These are phyloP conservation scores for Penicillium sp. DNA, from an alignment of 2,329 filamentous ascomycete species.

Conservation along the genomic window DNA sequence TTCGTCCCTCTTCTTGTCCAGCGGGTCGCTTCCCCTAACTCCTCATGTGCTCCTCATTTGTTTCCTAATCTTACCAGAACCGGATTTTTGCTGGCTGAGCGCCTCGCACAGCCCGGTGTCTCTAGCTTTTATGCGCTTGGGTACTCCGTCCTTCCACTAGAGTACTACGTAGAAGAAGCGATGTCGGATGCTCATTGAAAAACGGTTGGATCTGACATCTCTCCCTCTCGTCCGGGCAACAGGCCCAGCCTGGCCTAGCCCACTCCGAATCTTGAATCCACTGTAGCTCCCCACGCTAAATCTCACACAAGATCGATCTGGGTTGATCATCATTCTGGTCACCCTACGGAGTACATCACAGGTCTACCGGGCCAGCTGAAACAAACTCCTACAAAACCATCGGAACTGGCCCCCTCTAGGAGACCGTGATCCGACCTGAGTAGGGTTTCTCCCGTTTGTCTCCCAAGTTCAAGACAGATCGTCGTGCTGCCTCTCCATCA, in stretches of 20 bases:
- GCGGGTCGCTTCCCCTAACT: conserved; percentile 4
- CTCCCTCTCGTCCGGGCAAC: neutral
- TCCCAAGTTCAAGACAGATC: neutral
- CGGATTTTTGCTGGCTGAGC: conserved; percentile 1
- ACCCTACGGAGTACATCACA: neutral
- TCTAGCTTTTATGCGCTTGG: neutral
- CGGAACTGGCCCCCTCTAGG: neutral
- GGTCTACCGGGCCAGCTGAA: neutral
- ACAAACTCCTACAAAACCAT: neutral
- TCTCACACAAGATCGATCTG: conserved; percentile 20
- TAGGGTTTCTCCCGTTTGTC: neutral
- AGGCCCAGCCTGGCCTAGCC: neutral
- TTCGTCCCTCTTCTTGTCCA: neutral
- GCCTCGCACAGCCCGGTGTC: neutral
- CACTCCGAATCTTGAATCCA: neutral
- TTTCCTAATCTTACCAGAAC: neutral
- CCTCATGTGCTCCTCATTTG: neutral
- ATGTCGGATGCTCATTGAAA: neutral
- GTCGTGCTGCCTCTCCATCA: neutral
- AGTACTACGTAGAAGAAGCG: neutral
- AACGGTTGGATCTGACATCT: neutral
- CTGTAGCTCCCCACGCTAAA: conserved; percentile 13
- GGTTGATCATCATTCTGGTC: conserved; percentile 24
- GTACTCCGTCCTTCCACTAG: neutral
- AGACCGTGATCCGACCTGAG: neutral